A percentile compares a stretch with the other conserved stretches of the same genome.
phyloP scores from a whole-genome alignment of 306 rosid species.

The Prunus mongolica region DNA sequence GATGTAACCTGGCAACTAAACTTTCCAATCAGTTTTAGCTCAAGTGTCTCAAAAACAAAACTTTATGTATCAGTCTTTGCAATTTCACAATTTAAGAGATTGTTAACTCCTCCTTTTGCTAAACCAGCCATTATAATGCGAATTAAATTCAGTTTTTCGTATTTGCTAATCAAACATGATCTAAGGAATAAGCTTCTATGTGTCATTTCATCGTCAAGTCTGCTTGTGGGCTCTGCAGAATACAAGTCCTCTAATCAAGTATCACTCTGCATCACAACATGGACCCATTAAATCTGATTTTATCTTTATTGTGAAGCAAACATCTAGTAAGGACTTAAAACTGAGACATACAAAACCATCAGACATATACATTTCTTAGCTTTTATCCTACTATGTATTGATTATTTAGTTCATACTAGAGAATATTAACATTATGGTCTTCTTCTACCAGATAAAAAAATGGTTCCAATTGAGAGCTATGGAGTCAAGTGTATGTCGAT shows the following conservation, averaged over 20 bases:
- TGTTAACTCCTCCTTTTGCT: neutral
- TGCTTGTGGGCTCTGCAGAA: neutral
- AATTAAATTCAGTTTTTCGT: neutral
- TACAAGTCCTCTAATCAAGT: neutral
- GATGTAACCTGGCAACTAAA: neutral
- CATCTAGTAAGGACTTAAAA: neutral
- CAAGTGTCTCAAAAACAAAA: neutral
- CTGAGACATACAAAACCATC: neutral
- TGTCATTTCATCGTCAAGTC: neutral
- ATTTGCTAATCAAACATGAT: neutral
- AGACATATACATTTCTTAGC: neutral
- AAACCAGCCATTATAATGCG: neutral
- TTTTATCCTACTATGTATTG: neutral
- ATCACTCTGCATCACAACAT: neutral
- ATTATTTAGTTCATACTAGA: neutral
- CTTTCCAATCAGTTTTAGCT: neutral
- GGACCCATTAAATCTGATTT: neutral
- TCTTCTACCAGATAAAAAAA: slow-evolving; percentile 69
- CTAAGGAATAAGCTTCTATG: neutral
- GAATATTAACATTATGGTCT: slow-evolving; percentile 9
- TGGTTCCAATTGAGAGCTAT: slow-evolving; percentile 81
- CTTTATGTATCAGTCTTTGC: neutral
- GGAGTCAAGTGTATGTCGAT: slow-evolving; percentile 98
- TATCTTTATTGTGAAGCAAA: neutral
- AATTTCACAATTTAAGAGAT: neutral